Evolutionary conservation across 441 rosid species (phyloP), one percentile per base, ranked within the genome.

Genomic region (Dalechampia spathulata): DNA sequence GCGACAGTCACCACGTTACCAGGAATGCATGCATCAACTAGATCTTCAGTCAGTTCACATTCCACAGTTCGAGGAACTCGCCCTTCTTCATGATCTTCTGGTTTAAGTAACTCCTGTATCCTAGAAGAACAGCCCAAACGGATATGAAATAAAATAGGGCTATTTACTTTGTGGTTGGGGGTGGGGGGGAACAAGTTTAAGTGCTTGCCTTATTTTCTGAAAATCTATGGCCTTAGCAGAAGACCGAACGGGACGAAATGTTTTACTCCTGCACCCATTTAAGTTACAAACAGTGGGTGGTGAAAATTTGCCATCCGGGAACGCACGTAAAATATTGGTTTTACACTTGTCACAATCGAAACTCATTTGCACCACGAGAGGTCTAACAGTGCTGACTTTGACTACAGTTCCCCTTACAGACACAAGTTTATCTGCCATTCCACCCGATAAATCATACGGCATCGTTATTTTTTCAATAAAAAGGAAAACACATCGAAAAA

Each of bases 1-100:
- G 90, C 81, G 64, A 93, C 93, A 55, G 96, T 93, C 68, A 90
- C 95, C 63, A 93, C 99, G 75, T 93, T 97, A 61, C 99, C 97
- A 67, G 99, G 99, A 65, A 90, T 90, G 73, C 97, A 93, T 3
- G 78, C 67, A 69, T 83, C 96, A 66, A 87, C 95, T 60, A 90
- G 93, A 75, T 93, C 97, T 77, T 90, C 95, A 49, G 76, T 83
- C 69, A 93, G 76, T 68, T 93, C 99, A 67, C 99, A 93, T 60
- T 93, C 99, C 34, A 93, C 97, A 20, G 93, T 90, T 68, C 99
- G 85, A 66, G 99, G 99, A 57, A 93, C 93, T 59, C 99, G 81
- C 26, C 99, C 99, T 75, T 93, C 97, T 82, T 93, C 99, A 48
- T 93, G 97, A 68, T 87, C 91, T 79, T 85, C 90, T 49, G 78